Evolutionary conservation across 805 yeast species (phyloP).

Genomic region (Kuraishia hungarica): DNA sequence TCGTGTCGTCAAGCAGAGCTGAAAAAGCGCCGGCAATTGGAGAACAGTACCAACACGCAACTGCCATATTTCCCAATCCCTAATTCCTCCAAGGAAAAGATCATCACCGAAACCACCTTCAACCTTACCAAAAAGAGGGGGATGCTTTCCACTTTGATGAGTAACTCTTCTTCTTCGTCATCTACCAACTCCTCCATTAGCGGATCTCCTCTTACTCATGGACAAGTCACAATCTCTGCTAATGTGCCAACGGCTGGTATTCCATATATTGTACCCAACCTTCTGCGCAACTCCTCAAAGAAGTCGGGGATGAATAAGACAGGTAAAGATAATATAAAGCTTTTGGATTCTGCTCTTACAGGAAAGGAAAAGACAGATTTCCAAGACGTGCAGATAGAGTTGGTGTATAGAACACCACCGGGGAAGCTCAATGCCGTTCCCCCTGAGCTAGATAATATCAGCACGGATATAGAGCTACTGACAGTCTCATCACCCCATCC

Average conservation of each 20-base stretch:
- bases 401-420: constrained; percentile 3
- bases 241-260: constrained; percentile 7
- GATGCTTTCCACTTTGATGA: neutral
- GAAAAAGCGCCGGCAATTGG: neutral
- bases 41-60: neutral
- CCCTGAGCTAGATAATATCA: neutral
- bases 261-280: constrained; percentile 6
- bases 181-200: neutral
- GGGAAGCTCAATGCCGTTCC: neutral
- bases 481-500: neutral
- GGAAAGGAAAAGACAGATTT: constrained; percentile 5
- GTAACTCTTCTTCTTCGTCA: neutral
- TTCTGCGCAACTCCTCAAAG: constrained; percentile 3
- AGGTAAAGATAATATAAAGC: constrained; percentile 2
- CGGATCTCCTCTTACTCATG: neutral
- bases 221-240: constrained; percentile 2
- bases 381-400: constrained; percentile 3
- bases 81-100: constrained; percentile 4
- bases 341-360: constrained; percentile 4
- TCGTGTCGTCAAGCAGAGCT: neutral
- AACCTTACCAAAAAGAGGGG: neutral
- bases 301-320: constrained; percentile 2
- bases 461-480: neutral
- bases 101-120: constrained; percentile 1
- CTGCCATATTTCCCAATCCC: constrained; percentile 7